Conservation (phyloP, 257 asterid species). For the Solanum medicagineum region DNA sequence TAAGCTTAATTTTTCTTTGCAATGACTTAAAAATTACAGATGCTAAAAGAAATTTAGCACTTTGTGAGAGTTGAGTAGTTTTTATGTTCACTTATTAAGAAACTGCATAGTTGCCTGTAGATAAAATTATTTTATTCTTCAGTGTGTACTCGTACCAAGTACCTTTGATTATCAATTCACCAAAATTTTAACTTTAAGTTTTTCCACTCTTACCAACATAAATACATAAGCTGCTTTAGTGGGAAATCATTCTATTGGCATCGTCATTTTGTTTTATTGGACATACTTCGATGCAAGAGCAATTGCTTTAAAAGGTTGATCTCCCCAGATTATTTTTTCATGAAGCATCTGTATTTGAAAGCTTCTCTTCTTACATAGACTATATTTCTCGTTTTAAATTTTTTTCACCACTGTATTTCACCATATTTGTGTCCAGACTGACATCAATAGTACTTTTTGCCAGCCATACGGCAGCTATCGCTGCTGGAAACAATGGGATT, state of each 20-base stretch:
- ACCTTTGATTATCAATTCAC: background rate
- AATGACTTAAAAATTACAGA: background rate
- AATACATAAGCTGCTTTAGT: background rate
- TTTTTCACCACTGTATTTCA: background rate
- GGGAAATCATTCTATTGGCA: background rate
- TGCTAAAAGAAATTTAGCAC: background rate
- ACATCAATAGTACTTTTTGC: background rate
- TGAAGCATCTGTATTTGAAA: background rate
- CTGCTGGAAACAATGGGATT: slow-evolving; percentile 98
- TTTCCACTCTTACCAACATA: background rate
- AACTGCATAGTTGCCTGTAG: background rate
- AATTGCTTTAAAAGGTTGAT: background rate
- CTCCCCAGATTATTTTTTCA: background rate
- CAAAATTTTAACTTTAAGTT: background rate
- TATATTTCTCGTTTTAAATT: background rate
- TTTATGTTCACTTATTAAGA: background rate
- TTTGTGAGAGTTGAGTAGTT: background rate
- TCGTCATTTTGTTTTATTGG: background rate
- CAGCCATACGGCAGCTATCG: slow-evolving; percentile 97
- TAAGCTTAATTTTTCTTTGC: background rate
- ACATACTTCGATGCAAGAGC: background rate
- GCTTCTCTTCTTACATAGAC: background rate
- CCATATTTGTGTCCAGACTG: background rate
- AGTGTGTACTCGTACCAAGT: background rate
- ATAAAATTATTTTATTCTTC: background rate